These are phyloP conservation scores for Annulohypoxylon truncatum DNA, from an alignment of 2,329 filamentous ascomycete genomes.

Conservation along the genomic window DNA sequence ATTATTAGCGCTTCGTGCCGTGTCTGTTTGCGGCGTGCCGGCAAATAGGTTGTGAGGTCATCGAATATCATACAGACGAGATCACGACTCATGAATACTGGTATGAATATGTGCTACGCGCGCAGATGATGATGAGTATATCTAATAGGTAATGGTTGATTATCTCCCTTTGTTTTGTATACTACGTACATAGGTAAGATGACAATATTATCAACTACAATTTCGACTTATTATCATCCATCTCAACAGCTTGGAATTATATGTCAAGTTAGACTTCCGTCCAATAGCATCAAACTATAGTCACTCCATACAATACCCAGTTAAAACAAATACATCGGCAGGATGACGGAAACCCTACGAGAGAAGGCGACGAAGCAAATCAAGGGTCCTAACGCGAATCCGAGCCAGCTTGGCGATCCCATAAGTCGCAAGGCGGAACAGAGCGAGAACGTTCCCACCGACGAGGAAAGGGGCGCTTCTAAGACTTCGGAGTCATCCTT, in stretches of 20 bases:
- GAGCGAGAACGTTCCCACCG: conserved; percentile 47
- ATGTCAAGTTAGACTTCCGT: not conserved
- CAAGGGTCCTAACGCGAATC: conserved; percentile 50
- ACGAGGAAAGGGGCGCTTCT: conserved; percentile 42
- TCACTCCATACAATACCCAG: not conserved
- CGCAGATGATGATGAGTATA: conserved; percentile 5
- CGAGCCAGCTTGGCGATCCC: conserved; percentile 54
- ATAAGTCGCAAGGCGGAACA: conserved; percentile 55
- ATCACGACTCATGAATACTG: conserved; percentile 41
- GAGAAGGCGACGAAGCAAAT: conserved; percentile 48
- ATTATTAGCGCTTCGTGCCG: not conserved
- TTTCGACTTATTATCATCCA: not conserved
- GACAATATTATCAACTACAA: not conserved
- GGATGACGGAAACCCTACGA: conserved; percentile 46
- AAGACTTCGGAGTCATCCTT: conserved; percentile 10
- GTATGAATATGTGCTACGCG: not conserved
- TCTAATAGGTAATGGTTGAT: conserved; percentile 17
- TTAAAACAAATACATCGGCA: not conserved
- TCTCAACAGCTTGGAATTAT: not conserved
- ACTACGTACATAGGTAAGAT: not conserved
- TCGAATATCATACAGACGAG: conserved; percentile 44
- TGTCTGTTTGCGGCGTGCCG: conserved; percentile 1
- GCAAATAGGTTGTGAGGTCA: conserved; percentile 45
- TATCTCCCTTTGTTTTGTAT: not conserved
- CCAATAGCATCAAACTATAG: not conserved